A percentile compares a stretch with the other conserved stretches of the same genome.
phyloP scores from a whole-genome alignment of 1,139 yeast genomes.

The Pichia terricola region DNA sequence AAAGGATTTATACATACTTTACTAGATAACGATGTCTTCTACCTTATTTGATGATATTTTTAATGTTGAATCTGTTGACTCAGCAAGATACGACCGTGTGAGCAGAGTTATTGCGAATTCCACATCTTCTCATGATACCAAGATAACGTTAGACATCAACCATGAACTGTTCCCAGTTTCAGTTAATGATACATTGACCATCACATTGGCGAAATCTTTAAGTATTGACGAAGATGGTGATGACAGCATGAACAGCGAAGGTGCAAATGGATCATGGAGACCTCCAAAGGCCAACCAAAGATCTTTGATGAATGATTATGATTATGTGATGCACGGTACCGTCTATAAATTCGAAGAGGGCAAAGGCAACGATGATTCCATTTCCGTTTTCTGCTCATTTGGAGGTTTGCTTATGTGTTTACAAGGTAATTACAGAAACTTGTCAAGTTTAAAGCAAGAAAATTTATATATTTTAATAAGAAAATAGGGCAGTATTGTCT shows the following conservation, averaged over 20 bases:
- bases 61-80: conserved; percentile 74
- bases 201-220: conserved; percentile 75
- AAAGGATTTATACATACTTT: too few species aligned
- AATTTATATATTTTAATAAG: conserved; percentile 87
- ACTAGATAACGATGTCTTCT: conserved; percentile 41
- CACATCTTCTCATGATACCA: conserved; percentile 73
- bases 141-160: conserved; percentile 84
- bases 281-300: conserved; percentile 79
- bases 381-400: conserved; percentile 87
- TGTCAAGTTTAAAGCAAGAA: conserved; percentile 86
- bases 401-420: conserved; percentile 92
- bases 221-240: conserved; percentile 50
- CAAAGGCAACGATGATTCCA: conserved; percentile 37
- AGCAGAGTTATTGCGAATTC: conserved; percentile 84
- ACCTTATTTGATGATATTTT: conserved; percentile 92
- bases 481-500: conserved; percentile 27
- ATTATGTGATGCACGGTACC: conserved; percentile 97
- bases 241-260: conserved; percentile 24
- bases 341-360: conserved; percentile 95
- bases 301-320: conserved; percentile 91
- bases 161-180: conserved; percentile 85
- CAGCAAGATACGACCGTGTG: conserved; percentile 89
- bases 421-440: conserved; percentile 89
- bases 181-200: conserved; percentile 71
- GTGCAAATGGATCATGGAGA: conserved; percentile 77